A percentile compares a stretch with the other conserved stretches of the same genome.
These are phyloP conservation scores for Scheffersomyces lignosus DNA, from an alignment of 805 yeast species.

Conservation along the genomic window DNA sequence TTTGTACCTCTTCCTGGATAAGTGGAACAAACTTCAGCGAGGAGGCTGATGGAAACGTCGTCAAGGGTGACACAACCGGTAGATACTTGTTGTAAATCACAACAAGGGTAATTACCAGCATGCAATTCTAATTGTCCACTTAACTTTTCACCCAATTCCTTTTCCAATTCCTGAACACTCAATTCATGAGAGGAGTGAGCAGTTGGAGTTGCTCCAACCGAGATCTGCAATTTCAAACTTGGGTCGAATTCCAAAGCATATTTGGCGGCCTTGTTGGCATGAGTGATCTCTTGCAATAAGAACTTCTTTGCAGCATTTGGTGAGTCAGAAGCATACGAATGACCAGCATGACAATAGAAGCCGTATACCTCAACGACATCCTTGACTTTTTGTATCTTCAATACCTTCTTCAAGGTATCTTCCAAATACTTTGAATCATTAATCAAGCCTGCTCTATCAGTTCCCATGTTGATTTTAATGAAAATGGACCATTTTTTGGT, in stretches of 20 bases:
- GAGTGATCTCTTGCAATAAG: slow-evolving; percentile 54
- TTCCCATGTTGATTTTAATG: slow-evolving; percentile 70
- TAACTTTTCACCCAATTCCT: slow-evolving; percentile 17
- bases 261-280: slow-evolving; percentile 55
- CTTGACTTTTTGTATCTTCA: slow-evolving; percentile 21
- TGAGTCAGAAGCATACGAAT: slow-evolving; percentile 56
- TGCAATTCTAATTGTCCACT: slow-evolving; percentile 61
- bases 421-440: slow-evolving; percentile 33
- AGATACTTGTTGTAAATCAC: slow-evolving; percentile 76
- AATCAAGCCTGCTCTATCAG: slow-evolving; percentile 63
- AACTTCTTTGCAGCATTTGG: slow-evolving; percentile 46
- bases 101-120: slow-evolving; percentile 75
- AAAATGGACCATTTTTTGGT: slow-evolving; percentile 59
- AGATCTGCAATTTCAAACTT: slow-evolving; percentile 44
- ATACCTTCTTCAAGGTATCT: slow-evolving; percentile 29
- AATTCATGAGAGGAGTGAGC: slow-evolving; percentile 54
- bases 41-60: slow-evolving; percentile 15
- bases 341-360: slow-evolving; percentile 80
- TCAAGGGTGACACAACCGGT: slow-evolving; percentile 48
- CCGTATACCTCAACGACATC: slow-evolving; percentile 54
- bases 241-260: slow-evolving; percentile 36
- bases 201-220: slow-evolving; percentile 85
- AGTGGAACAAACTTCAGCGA: slow-evolving; percentile 39
- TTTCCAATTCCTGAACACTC: slow-evolving; percentile 16
- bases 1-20: slow-evolving; percentile 57